These are phyloP conservation scores for Fraxinus albicans DNA, from an alignment of 305 asterid genomes.

Conservation along the genomic window DNA sequence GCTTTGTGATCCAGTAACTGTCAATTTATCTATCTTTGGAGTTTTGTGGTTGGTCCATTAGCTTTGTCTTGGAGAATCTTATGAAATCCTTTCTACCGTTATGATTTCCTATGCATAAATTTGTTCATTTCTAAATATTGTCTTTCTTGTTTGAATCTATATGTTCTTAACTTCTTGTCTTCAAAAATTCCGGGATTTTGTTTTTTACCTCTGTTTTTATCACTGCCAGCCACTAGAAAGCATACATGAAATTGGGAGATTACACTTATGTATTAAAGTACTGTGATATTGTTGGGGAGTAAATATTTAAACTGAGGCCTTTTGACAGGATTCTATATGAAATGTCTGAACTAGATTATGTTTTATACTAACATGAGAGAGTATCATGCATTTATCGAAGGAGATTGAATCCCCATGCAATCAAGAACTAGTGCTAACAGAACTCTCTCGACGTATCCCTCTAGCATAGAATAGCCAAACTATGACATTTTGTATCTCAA, in stretches of 20 bases:
- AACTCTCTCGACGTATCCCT: background rate
- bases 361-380: background rate
- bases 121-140: constrained; percentile 40
- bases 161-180: constrained; percentile 34
- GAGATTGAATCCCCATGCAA: background rate
- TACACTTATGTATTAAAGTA: background rate
- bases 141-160: constrained; percentile 39
- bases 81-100: constrained; percentile 33
- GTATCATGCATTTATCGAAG: background rate
- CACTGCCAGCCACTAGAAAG: background rate
- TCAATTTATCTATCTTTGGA: constrained; percentile 49
- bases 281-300: background rate
- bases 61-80: constrained; percentile 51
- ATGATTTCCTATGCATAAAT: constrained; percentile 33
- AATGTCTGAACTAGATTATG: background rate
- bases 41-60: constrained; percentile 45
- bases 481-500: background rate
- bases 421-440: background rate
- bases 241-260: background rate
- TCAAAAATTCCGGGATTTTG: constrained; percentile 10
- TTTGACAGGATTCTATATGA: background rate
- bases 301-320: background rate
- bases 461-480: background rate
- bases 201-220: constrained; percentile 11
- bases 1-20: constrained; percentile 34